These are phyloP conservation scores for Erodium trifolium DNA, from an alignment of 441 rosid genomes.

Conservation along the genomic window DNA sequence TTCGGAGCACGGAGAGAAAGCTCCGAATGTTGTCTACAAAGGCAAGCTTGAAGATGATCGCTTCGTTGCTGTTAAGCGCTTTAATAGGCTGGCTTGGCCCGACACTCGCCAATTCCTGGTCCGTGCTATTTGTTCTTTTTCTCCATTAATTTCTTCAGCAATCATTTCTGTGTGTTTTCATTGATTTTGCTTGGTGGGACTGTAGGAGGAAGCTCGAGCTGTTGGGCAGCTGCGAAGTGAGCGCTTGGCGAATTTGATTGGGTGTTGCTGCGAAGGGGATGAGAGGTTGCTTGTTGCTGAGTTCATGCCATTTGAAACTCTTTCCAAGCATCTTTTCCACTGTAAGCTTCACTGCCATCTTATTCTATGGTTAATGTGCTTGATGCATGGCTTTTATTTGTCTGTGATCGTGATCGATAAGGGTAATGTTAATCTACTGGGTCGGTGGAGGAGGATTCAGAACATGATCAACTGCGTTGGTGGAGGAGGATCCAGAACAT, in stretches of 20 bases:
- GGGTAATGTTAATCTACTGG: not conserved
- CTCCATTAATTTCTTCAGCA: not conserved
- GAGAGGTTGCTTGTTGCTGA: constrained; percentile 91
- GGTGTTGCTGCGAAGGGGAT: constrained; percentile 85
- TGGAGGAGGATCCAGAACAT: too few species aligned
- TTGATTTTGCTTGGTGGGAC: constrained; percentile 6
- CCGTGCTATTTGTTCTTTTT: constrained; percentile 1
- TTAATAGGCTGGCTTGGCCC: constrained; percentile 87
- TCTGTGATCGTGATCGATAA: not conserved
- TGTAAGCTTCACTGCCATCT: constrained; percentile 32
- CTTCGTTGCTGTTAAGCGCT: constrained; percentile 75
- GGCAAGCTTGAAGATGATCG: constrained; percentile 65
- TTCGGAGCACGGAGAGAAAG: constrained; percentile 91
- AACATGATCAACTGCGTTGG: not conserved
- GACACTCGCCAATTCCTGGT: constrained; percentile 93
- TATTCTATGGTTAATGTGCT: not conserved
- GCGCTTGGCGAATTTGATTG: constrained; percentile 74
- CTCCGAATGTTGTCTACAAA: constrained; percentile 86
- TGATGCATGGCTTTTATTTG: not conserved
- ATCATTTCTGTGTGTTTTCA: constrained; percentile 20
- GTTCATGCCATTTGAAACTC: constrained; percentile 92
- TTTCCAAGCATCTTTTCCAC: constrained; percentile 88
- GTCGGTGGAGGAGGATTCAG: not conserved
- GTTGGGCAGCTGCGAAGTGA: constrained; percentile 80
- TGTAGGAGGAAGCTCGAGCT: constrained; percentile 77